Base-by-base conservation (phyloP, 1,139 yeast genomes). In the Geotrichum australiense region DNA sequence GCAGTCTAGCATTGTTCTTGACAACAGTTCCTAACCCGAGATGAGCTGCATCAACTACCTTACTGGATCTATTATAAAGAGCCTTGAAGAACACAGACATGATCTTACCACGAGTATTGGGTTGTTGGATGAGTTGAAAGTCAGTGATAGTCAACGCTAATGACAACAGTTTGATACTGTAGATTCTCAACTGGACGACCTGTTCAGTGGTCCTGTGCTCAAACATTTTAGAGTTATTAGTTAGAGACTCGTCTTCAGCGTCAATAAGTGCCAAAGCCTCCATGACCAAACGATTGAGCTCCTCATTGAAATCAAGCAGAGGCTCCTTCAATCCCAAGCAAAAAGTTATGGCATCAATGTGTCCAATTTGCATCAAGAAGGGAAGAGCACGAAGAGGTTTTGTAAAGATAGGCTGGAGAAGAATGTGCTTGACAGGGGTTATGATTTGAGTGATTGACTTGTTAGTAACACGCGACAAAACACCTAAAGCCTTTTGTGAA, bases 311-410 rank as follows among this genome's bases (percentile, higher is more conserved):
- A 7, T 82, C 80, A 52, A 91, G 66, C 53, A 91, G 87, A 0
- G 95, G 75, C 48, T 83, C 76, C 6, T 85, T 91, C 38, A 91
- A 69, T 1, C 81, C 78, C 48, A 93, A 67, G 56, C 97, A 91
- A 60, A 80, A 93, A 0, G 94, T 80, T 11, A 93, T 85, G 1
- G 97, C 98, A 63, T 91, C 98, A 48, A 93, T 87, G 60, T 91
- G 89, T 25, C 98, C 98, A 45, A 93, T 91, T 64, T 93, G 98
- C 96, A 89, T 91, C 2, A 96, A 94, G 66, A 93, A 91, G 0
- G 99, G 98, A 48, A 93, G 70, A 0, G 98, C 98, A 49, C 99
- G 72, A 47, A 93, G 66, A 1, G 99, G 99, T 57, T 93, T 93
- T 5, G 96, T 95, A 66, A 91, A 93, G 32, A 93, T 91, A 6